Conservation (phyloP, 2,329 filamentous ascomycete genomes). For the Nothopassalora personata region DNA sequence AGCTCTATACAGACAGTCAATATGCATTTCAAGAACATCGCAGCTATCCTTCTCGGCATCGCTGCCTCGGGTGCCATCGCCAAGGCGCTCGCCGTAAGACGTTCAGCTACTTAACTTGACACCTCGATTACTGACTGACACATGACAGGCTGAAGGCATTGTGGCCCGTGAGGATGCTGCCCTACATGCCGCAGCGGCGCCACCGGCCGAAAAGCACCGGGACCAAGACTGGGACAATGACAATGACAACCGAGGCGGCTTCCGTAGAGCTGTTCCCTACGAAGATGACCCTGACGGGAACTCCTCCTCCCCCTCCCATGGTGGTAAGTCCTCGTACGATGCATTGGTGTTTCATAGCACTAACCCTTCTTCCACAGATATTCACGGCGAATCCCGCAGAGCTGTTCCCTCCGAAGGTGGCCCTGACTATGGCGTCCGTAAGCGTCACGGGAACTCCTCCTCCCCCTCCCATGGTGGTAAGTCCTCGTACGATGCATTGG, state of each 20-base stretch:
- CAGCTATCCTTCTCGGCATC: slow-evolving; percentile 2
- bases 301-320: no score
- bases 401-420: neutral
- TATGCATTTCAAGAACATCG: slow-evolving; percentile 5
- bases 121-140: no score
- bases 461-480: no score
- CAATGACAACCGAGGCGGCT: neutral
- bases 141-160: neutral
- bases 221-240: neutral
- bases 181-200: neutral
- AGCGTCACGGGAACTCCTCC: no score
- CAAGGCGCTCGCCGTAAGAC: neutral
- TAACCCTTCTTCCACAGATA: neutral
- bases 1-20: neutral
- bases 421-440: no score
- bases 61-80: slow-evolving; percentile 1
- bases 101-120: neutral
- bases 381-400: no score
- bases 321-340: neutral
- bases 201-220: neutral
- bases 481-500: no score
- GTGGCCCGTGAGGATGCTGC: neutral
- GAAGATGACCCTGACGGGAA: no score
- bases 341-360: neutral
- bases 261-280: neutral